These are phyloP conservation scores for Fraxinus anomala DNA, from an alignment of 257 asterid genomes.

Conservation along the genomic window DNA sequence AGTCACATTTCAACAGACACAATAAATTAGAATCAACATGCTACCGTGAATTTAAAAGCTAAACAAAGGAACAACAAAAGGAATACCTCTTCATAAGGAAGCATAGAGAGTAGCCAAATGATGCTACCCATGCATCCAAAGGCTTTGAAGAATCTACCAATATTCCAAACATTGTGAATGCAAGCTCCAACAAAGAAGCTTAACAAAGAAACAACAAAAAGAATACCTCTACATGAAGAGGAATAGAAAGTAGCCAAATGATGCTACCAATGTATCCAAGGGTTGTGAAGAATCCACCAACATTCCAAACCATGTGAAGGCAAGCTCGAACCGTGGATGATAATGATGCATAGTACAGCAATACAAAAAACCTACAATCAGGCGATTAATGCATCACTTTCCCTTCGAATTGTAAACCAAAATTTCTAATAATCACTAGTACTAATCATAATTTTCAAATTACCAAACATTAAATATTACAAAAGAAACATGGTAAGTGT, in stretches of 20 bases:
- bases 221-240: too few relatives aligned
- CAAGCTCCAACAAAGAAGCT: too few relatives aligned
- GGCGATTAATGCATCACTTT: not conserved
- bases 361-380: conserved; percentile 73
- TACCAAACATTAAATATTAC: too few relatives aligned
- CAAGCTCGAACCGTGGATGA: conserved; percentile 86
- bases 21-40: not conserved
- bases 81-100: conserved; percentile 66
- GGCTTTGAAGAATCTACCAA: conserved; percentile 77
- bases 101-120: conserved; percentile 59
- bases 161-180: conserved; percentile 75
- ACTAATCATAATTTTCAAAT: too few relatives aligned
- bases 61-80: not conserved
- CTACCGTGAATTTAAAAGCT: not conserved
- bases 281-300: too few relatives aligned
- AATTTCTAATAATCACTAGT: too few relatives aligned
- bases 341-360: conserved; percentile 76
- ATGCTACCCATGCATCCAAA: conserved; percentile 68
- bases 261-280: too few relatives aligned
- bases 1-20: too few relatives aligned
- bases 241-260: too few relatives aligned
- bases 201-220: too few relatives aligned
- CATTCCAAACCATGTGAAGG: too few relatives aligned
- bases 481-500: too few relatives aligned
- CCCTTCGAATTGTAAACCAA: not conserved